Evolutionary conservation across 106 monocot species (phyloP).

Genomic region (Phalaenopsis equestris): DNA sequence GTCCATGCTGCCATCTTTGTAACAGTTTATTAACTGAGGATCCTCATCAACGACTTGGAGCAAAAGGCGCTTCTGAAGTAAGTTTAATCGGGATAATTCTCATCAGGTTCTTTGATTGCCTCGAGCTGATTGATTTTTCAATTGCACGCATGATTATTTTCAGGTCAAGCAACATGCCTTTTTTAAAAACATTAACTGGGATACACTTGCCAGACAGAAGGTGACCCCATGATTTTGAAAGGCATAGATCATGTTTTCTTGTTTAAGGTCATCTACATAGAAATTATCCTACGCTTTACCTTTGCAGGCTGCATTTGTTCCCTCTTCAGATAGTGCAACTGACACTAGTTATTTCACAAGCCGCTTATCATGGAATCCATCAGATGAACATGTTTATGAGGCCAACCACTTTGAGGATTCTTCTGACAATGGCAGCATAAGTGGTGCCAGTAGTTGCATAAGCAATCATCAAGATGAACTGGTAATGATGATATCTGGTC

Average conservation of each 20-base stretch:
- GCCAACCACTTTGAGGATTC: slow-evolving; percentile 83
- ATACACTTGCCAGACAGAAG: slow-evolving; percentile 96
- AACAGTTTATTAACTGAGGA: slow-evolving; percentile 93
- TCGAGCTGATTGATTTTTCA: slow-evolving; percentile 4
- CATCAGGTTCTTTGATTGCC: background rate
- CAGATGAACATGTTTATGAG: slow-evolving; percentile 78
- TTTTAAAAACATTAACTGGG: slow-evolving; percentile 97
- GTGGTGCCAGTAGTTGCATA: slow-evolving; percentile 76
- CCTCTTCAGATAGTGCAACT: slow-evolving; percentile 77
- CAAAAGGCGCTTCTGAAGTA: slow-evolving; percentile 89
- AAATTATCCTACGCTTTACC: background rate
- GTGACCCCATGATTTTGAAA: slow-evolving; percentile 19
- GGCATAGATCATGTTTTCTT: background rate
- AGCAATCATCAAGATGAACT: slow-evolving; percentile 80
- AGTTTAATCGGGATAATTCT: slow-evolving; percentile 7
- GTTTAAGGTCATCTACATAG: background rate
- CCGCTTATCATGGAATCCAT: slow-evolving; percentile 90
- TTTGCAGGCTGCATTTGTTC: slow-evolving; percentile 96
- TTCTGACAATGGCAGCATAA: slow-evolving; percentile 77
- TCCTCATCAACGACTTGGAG: slow-evolving; percentile 92
- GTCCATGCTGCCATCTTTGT: background rate
- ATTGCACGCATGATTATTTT: slow-evolving; percentile 1
- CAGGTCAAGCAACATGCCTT: slow-evolving; percentile 93
- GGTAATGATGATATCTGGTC: slow-evolving; percentile 21
- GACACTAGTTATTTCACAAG: slow-evolving; percentile 98